phyloP scores from a whole-genome alignment of 495 filamentous ascomycete genomes.

The Penicillium daleae region DNA sequence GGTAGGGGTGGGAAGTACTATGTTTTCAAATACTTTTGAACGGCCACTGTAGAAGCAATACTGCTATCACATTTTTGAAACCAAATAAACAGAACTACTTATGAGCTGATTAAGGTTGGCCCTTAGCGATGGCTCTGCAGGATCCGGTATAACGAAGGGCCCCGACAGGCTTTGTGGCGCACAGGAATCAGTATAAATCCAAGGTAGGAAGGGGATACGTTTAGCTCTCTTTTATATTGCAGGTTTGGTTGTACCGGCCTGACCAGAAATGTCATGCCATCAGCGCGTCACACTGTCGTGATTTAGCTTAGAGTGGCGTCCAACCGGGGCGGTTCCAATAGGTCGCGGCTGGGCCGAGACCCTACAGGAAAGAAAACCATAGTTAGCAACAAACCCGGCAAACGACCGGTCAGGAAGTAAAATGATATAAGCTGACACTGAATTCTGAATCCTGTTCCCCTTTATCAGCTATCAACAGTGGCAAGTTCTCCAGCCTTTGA shows the following conservation, averaged over 20 bases:
- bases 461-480: not conserved
- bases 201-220: too few species aligned
- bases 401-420: not conserved
- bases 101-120: too few species aligned
- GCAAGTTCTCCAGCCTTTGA: not conserved
- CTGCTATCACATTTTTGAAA: too few species aligned
- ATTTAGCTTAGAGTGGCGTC: not conserved
- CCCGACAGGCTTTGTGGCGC: too few species aligned
- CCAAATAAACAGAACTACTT: too few species aligned
- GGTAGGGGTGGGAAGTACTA: too few species aligned
- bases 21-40: too few species aligned
- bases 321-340: not conserved
- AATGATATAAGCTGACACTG: not conserved
- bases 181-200: too few species aligned
- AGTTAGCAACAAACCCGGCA: not conserved
- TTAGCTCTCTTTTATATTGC: not conserved
- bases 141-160: too few species aligned
- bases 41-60: too few species aligned
- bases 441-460: not conserved
- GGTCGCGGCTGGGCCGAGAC: slow-evolving; percentile 3
- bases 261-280: not conserved
- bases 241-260: not conserved
- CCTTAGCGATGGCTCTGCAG: too few species aligned
- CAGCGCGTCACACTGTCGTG: slow-evolving; percentile 1
- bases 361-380: not conserved